Base-by-base conservation (phyloP, 345 rosid species). In the Gynandropsis gynandra region DNA sequence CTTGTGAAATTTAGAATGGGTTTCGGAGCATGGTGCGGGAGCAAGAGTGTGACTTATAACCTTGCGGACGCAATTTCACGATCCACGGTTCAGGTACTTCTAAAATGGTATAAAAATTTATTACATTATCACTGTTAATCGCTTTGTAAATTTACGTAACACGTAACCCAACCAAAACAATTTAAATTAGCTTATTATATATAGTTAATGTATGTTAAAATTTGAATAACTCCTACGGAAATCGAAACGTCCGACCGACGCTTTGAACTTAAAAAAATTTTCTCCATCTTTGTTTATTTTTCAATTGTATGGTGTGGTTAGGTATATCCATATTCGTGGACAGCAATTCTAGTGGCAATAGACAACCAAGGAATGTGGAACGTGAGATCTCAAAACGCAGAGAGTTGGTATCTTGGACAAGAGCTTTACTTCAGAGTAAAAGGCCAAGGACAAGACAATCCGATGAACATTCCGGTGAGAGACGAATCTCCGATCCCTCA, bases 351-450 rank as follows among this genome's bases (percentile, higher is more conserved):
- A 40, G 79, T 75, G 55, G 80, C 73, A 34, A 71, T 81, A 9
- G 93, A 85, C 67, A 89, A 85, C 54, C 97, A 93, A 16, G 95
- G 97, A 53, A 89, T 89, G 89, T 89, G 95, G 97, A 89, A 89
- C 38, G 63, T 81, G 43, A 81, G 95, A 71, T 89, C 97, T n/a
- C 93, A 85, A 6, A 66, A 38, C 36, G 66, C 80, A 62, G 76
- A 64, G 27, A 75, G 81, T 46, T 81, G 93, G 93, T 85, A 76
- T 46, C 67, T 83, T 38, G 93, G 93, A 15, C 67, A 89, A 64
- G 85, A 89, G 67, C 72, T 85, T 12, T 85, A 85, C 40, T 13
- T 83, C 13, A 74, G 85, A 38, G 89, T 89, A 29, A 56, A 74
- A 46, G 93, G 85, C 50, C 47, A 80, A 7, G 93, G 81, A 37